A percentile compares a stretch with the other conserved stretches of the same genome.
These are phyloP conservation scores for Oryza coarctata DNA, from an alignment of 176 grass and related monocot species.

Conservation along the genomic window DNA sequence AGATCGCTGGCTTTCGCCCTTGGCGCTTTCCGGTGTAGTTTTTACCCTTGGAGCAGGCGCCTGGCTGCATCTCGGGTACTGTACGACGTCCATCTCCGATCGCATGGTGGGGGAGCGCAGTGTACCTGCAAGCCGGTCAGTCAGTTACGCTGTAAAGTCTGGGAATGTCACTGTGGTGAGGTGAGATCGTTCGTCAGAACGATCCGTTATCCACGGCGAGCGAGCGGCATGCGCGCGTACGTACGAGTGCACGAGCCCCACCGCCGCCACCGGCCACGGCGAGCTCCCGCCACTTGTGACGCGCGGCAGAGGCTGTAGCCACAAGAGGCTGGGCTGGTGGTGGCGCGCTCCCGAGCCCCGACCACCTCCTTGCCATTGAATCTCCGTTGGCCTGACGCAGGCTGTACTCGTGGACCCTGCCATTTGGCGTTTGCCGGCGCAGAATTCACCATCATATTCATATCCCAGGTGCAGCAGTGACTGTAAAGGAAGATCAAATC, in stretches of 20 bases:
- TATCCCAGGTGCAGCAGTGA: not conserved
- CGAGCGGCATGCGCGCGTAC: too few species aligned
- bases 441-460: not conserved
- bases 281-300: slow-evolving; percentile 5
- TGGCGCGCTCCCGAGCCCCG: too few species aligned
- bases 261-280: slow-evolving; percentile 8
- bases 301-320: slow-evolving; percentile 32
- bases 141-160: not conserved
- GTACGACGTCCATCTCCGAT: not conserved
- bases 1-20: not conserved
- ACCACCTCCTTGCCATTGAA: slow-evolving; percentile 10
- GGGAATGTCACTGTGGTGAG: too few species aligned
- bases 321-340: not conserved
- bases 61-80: not conserved
- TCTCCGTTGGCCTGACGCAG: not conserved
- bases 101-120: not conserved
- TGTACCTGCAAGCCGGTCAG: too few species aligned
- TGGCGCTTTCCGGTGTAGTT: slow-evolving; percentile 1
- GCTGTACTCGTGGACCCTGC: slow-evolving; percentile 20
- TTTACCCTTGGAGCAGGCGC: slow-evolving; percentile 12
- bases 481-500: not conserved
- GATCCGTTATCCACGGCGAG: too few species aligned
- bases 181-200: too few species aligned
- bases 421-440: not conserved
- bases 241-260: too few species aligned